Evolutionary conservation across 1,284 basidiomycete species (phyloP), one percentile per base, ranked within the genome.

Genomic region (Tranzscheliella williamsii): DNA sequence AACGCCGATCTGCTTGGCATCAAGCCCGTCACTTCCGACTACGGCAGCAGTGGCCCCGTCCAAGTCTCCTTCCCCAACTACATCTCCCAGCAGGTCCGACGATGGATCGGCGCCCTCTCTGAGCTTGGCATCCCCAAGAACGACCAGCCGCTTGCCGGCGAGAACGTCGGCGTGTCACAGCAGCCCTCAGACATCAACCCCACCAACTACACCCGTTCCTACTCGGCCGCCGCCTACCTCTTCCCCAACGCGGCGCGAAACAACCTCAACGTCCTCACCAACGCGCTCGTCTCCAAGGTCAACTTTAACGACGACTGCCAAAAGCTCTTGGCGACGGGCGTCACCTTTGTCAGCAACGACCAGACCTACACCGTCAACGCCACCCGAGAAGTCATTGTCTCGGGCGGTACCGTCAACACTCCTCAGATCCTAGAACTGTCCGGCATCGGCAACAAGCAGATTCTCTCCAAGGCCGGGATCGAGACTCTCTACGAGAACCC

Each of bases 341-440:
- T 72, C 31, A 48, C 58, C 13, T 67, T 70, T 42, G 45, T 26
- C 44, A 49, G 27, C 38, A 37, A 5, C 12, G 35, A 39, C 45
- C 45, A 71, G 33, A 44, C 35, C 13, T 67, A 63, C 60, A 65
- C 51, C 20, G 61, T 69, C 38, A 62, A 48, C 20, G 66, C 57
- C 21, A 63, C 45, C 35, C 53, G 56, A 42, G 66, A 73, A 42
- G 72, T 70, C 38, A 72, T 73, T 38, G 38, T 73, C 30, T 68
- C 70, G 4, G 70, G 53, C 31, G 72, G 72, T 46, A 51, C 67
- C 38, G 64, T 66, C 46, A 61, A 72, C 54, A 69, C 53, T 5
- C 82, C 83, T 13, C 62, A 67, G 52, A 66, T 84, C 3, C 78
- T 84, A 4, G 75, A 83, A 54, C 75, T 83, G 13, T 83, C 81